Percentiles rank a stretch among this genome's conserved stretches.
Conservation (phyloP, 1,139 yeast genomes). For the Magnusiomyces ingens region DNA sequence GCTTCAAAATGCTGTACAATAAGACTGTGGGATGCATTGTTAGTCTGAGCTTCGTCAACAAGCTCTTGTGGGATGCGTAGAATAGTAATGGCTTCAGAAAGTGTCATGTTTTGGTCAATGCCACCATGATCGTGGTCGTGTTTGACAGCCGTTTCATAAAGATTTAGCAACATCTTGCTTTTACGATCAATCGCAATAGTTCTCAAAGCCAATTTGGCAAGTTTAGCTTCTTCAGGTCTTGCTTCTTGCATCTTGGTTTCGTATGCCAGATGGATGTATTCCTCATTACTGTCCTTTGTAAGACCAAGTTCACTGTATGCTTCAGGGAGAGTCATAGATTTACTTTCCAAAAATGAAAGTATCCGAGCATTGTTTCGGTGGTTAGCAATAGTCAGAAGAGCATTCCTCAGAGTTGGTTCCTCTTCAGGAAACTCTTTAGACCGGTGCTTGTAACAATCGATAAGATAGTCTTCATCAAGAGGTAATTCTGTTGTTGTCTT, state of each 20-base stretch:
- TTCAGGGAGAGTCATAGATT: conserved; percentile 47
- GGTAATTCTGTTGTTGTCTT: conserved; percentile 11
- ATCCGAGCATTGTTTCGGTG: conserved; percentile 28
- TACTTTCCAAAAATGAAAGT: conserved; percentile 44
- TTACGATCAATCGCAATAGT: conserved; percentile 52
- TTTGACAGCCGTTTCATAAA: conserved; percentile 24
- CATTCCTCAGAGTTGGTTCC: conserved; percentile 16
- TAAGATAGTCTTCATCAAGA: conserved; percentile 23
- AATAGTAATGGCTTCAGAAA: conserved; percentile 24
- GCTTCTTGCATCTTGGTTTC: conserved; percentile 12
- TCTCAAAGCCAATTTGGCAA: conserved; percentile 43
- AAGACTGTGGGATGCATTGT: conserved; percentile 11
- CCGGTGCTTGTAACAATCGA: conserved; percentile 23
- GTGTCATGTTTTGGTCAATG: conserved; percentile 51
- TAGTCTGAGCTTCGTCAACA: conserved; percentile 9
- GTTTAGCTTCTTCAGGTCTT: conserved; percentile 4
- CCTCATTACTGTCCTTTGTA: conserved; percentile 10
- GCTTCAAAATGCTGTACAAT: conserved; percentile 12
- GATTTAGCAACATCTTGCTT: conserved; percentile 36
- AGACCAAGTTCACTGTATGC: conserved; percentile 40
- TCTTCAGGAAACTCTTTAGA: conserved; percentile 16
- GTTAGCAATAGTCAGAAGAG: conserved; percentile 23
- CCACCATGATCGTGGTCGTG: conserved; percentile 32
- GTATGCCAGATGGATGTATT: conserved; percentile 14
- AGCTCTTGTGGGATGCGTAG: neutral